Percentiles rank a stretch among this genome's conserved stretches.
phyloP scores from a whole-genome alignment of 805 yeast species.

The Blastobotrys robertii region DNA sequence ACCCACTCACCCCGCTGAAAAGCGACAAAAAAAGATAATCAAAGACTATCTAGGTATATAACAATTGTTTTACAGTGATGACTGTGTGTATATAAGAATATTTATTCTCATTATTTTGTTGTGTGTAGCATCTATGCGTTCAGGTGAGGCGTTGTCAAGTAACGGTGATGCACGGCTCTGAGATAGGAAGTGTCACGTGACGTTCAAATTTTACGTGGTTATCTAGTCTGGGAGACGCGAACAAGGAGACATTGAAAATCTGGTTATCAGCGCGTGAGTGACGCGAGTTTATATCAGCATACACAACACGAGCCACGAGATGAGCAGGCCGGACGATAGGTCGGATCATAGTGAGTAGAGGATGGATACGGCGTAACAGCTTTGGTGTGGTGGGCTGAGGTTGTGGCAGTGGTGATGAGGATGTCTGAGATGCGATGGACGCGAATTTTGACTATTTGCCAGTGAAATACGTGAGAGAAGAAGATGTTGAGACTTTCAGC shows the following conservation, averaged over 20 bases:
- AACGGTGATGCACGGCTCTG: not conserved
- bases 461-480: too few relatives aligned
- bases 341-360: not conserved
- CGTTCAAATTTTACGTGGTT: not conserved
- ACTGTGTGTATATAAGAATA: not conserved
- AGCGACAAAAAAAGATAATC: not conserved
- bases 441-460: too few relatives aligned
- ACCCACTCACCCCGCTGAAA: conserved; percentile 1
- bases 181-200: too few relatives aligned
- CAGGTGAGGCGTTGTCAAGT: conserved; percentile 1
- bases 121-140: not conserved
- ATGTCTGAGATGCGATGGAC: too few relatives aligned
- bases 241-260: not conserved
- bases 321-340: not conserved
- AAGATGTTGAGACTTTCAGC: too few relatives aligned
- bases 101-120: conserved; percentile 2
- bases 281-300: conserved; percentile 1
- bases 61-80: not conserved
- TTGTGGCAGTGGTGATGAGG: too few relatives aligned
- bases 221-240: too few relatives aligned
- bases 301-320: not conserved
- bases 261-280: not conserved
- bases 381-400: too few relatives aligned
- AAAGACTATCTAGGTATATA: not conserved
- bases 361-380: not conserved